Base-by-base conservation (phyloP, 148 eudicot genomes). In the Fagopyrum tataricum region DNA sequence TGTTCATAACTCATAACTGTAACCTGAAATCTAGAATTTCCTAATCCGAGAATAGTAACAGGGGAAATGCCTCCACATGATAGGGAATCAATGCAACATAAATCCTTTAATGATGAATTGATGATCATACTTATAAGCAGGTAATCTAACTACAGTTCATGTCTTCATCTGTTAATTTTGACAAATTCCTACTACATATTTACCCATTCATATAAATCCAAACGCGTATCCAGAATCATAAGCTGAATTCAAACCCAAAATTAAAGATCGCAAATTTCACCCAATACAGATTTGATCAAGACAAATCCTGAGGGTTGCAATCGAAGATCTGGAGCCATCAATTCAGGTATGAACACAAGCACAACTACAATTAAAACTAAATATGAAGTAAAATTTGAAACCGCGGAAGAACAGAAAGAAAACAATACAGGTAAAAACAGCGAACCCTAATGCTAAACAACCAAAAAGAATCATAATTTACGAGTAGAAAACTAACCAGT, bases 401-500 rank as follows among this genome's bases (percentile, higher is more conserved):
- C 37, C 37, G 37, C 37, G 37, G 37, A 0, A 31, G 37, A 31
- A 31, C 37, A 31, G 37, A 31, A 31, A 31, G 2, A 6, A 64
- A 31, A 14, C 31, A 31, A 49, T 49, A 14, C 55, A 49, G 20
- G 14, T 13, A 49, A 49, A 64, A 37, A 64, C 43, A 39, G 67
- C 15, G 13, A 64, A 37, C 69, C 69, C 43, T 31, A 64, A 31
- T 5, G 37, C 37, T 31, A 31, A 31, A 31, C 37, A 1, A 2
- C 37, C 37, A 31, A 31, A 31, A 31, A 31, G 1, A 31, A 31
- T 31, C 37, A 31, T 1, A 31, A 31, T 31, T 31, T 3, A 31
- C 1, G 37, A 31, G 37, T 31, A 31, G 37, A 46, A 26, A 73
- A 77, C 83, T 71, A 31, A 85, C 88, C 68, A 73, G 31, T 70